Base-by-base conservation (phyloP, 768 basidiomycete genomes). In the Kockovaella imperatae region DNA sequence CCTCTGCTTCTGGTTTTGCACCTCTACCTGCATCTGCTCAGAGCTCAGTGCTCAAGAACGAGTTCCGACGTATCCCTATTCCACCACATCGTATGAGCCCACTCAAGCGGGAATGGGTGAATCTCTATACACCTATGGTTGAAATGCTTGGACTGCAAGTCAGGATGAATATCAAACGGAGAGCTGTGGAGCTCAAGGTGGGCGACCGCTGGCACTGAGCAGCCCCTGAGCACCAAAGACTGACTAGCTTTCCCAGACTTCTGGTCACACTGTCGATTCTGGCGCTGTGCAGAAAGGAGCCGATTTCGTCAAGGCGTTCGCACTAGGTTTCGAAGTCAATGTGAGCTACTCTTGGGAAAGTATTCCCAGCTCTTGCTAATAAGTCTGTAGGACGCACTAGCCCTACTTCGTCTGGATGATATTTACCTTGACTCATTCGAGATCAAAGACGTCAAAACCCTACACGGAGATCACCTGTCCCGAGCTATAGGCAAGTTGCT, bases 31-130 rank as follows among this genome's bases (percentile, higher is more conserved):
- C 81, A 7, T 74, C 78, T 38, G 80, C 78, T 0, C 46, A 50
- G 6, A 75, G 76, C 23, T 76, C 77, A 49, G 70, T 76, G 8
- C 75, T 83, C 49, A 87, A 83, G 69, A 83, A 86, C 3, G 93
- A 97, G 72, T 81, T 78, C n/a, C 76, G 93, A 67, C 79, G 87
- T 45, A 81, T 99, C 63, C 76, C 87, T 10, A 86, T 99, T 69
- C 95, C 95, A 11, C 89, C 89, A 7, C 95, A 99, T 70, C 81
- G 95, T 43, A 91, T 96, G 87, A 89, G 90, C 8, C 95, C 95
- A 2, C 72, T 97, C 45, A 93, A 95, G 74, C 87, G 85, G 66
- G 90, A 95, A 56, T 96, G 91, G 91, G 77, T 93, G 42, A 86
- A 85, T 67, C 82, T 96, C 49, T 96, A 97, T 67, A 86, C 88